phyloP scores from a whole-genome alignment of 2,329 filamentous ascomycete genomes.

The Acarospora socialis region DNA sequence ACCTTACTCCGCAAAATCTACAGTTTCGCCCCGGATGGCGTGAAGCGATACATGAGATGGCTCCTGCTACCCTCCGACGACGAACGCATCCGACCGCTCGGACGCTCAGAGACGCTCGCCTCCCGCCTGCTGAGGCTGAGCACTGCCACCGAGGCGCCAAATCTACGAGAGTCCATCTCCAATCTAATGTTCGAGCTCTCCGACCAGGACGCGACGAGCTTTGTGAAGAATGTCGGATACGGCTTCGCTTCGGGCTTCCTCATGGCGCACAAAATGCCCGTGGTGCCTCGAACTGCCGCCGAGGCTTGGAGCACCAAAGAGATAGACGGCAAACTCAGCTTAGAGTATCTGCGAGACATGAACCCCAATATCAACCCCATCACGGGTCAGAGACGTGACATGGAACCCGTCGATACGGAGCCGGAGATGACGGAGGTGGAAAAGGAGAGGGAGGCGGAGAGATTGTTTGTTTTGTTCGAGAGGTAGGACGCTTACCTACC shows the following conservation, averaged over 20 bases:
- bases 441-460: slow-evolving; percentile 82
- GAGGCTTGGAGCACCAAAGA: slow-evolving; percentile 34
- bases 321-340: slow-evolving; percentile 8
- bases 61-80: slow-evolving; percentile 60
- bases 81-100: slow-evolving; percentile 65
- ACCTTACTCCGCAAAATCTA: slow-evolving; percentile 59
- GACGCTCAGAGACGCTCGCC: slow-evolving; percentile 57
- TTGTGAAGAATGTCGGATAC: slow-evolving; percentile 87
- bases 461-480: slow-evolving; percentile 81
- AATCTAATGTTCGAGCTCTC: slow-evolving; percentile 78
- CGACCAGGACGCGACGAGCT: slow-evolving; percentile 59
- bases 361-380: slow-evolving; percentile 56
- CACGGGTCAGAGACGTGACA: slow-evolving; percentile 67
- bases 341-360: slow-evolving; percentile 19
- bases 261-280: slow-evolving; percentile 64
- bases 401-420: slow-evolving; percentile 43
- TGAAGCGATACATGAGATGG: slow-evolving; percentile 48
- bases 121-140: slow-evolving; percentile 65
- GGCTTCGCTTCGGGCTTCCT: slow-evolving; percentile 86
- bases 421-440: slow-evolving; percentile 80
- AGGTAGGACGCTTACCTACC: slow-evolving; percentile 45
- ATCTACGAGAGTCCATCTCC: slow-evolving; percentile 60
- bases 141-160: slow-evolving; percentile 55
- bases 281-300: slow-evolving; percentile 55
- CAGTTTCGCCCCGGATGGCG: slow-evolving; percentile 48